Evolutionary conservation across 2,329 filamentous ascomycete genomes (phyloP).

Genomic region (Alternaria sp.): DNA sequence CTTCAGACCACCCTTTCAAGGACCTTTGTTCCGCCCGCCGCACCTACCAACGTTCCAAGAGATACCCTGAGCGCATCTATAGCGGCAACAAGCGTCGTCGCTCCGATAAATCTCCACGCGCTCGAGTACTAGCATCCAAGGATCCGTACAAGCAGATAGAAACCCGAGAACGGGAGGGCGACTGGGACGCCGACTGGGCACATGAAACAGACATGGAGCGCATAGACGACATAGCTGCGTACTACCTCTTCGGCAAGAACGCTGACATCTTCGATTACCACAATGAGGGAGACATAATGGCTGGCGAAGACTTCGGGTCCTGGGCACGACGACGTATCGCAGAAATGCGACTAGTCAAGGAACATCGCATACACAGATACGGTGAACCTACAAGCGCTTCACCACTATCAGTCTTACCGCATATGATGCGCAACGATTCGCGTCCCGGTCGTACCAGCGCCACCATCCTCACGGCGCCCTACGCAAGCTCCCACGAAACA

Average conservation of each 20-base stretch:
- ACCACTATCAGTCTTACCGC: not conserved
- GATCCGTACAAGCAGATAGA: not conserved
- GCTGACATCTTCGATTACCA: not conserved
- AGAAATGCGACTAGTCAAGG: constrained; percentile 21
- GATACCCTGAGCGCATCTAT: not conserved
- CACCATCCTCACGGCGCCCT: not conserved
- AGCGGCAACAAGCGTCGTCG: constrained; percentile 3
- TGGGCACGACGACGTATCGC: constrained; percentile 18
- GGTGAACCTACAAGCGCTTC: not conserved
- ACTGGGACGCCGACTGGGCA: not conserved
- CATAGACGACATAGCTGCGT: constrained; percentile 9
- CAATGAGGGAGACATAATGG: not conserved
- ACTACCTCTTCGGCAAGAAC: constrained; percentile 4
- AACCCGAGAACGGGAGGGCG: not conserved
- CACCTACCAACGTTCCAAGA: not conserved
- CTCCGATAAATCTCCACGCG: not conserved
- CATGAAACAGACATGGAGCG: not conserved
- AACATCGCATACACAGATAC: constrained; percentile 8
- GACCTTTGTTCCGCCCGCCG: constrained; percentile 2
- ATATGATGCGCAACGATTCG: not conserved
- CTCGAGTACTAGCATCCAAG: not conserved
- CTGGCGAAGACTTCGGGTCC: constrained; percentile 16
- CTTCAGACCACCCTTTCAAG: constrained; percentile 9
- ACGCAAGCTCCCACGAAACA: not conserved
- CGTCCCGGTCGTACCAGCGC: not conserved